Conservation (phyloP, 1,139 yeast species). For the Geotrichum australiense region DNA sequence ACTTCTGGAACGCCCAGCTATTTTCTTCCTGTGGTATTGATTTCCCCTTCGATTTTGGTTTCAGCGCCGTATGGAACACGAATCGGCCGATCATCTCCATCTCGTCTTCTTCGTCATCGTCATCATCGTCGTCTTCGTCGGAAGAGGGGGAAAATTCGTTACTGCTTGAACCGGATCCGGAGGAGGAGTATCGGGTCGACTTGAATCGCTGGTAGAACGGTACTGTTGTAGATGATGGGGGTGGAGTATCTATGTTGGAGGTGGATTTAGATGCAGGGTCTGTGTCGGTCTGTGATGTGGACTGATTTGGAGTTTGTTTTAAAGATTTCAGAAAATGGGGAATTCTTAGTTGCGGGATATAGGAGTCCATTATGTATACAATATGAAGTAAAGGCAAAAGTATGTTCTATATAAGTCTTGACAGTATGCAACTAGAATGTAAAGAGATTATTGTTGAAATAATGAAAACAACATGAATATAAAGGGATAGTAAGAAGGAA, state of each 20-base stretch:
- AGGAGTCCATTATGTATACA: conserved; percentile 17
- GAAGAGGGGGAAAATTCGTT: neutral
- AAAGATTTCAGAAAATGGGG: conserved; percentile 13
- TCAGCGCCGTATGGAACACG: neutral
- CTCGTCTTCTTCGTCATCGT: conserved; percentile 10
- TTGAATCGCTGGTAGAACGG: neutral
- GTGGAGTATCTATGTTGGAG: neutral
- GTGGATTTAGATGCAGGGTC: conserved; percentile 2
- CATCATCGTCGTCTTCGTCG: neutral
- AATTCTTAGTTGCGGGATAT: conserved; percentile 14
- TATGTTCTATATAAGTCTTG: too few relatives aligned
- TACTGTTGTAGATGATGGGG: too few relatives aligned
- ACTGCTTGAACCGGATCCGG: neutral
- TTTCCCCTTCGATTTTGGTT: neutral
- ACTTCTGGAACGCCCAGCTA: conserved; percentile 17
- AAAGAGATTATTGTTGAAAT: too few relatives aligned
- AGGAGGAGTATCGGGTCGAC: neutral
- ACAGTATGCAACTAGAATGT: too few relatives aligned
- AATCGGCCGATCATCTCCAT: conserved; percentile 16
- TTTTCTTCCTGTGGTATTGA: neutral
- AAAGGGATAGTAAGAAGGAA: too few relatives aligned
- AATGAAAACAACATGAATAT: too few relatives aligned
- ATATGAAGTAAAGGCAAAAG: too few relatives aligned
- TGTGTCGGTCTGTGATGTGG: neutral
- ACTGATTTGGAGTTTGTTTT: conserved; percentile 8